phyloP scores from a whole-genome alignment of 176 grass and related monocot genomes.

The Metroxylon sagu region DNA sequence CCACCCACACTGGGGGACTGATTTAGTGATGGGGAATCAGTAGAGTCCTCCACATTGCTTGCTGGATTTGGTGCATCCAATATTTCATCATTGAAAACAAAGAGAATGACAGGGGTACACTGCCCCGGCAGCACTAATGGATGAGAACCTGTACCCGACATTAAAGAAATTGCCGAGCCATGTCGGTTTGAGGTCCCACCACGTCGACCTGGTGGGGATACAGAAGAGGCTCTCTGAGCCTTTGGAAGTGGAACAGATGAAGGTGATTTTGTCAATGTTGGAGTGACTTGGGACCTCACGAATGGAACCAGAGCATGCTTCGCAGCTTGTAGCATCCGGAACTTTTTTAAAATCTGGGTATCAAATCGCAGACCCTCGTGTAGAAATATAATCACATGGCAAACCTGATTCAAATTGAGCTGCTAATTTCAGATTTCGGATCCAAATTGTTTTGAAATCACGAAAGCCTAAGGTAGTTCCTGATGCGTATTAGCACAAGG shows the following conservation, averaged over 20 bases:
- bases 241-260: constrained; percentile 20
- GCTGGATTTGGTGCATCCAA: constrained; percentile 36
- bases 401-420: constrained; percentile 40
- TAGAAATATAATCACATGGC: constrained; percentile 85
- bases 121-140: constrained; percentile 48
- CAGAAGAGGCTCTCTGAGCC: constrained; percentile 36
- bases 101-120: constrained; percentile 76
- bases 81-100: constrained; percentile 64
- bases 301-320: constrained; percentile 77
- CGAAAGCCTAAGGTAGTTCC: background rate
- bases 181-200: constrained; percentile 36
- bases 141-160: constrained; percentile 51
- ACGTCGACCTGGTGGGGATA: constrained; percentile 40
- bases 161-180: constrained; percentile 53
- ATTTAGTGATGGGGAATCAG: constrained; percentile 32
- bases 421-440: background rate
- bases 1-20: constrained; percentile 32
- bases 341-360: constrained; percentile 63
- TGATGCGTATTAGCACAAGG: no score
- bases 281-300: constrained; percentile 35
- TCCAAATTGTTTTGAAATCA: constrained; percentile 7
- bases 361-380: constrained; percentile 63
- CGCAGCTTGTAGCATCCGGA: constrained; percentile 70
- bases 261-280: constrained; percentile 31
- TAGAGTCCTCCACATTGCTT: constrained; percentile 41